A percentile compares a stretch with the other conserved stretches of the same genome.
Conservation (phyloP, 2,329 filamentous ascomycete species). For the Pseudohalonectria lignicola region DNA sequence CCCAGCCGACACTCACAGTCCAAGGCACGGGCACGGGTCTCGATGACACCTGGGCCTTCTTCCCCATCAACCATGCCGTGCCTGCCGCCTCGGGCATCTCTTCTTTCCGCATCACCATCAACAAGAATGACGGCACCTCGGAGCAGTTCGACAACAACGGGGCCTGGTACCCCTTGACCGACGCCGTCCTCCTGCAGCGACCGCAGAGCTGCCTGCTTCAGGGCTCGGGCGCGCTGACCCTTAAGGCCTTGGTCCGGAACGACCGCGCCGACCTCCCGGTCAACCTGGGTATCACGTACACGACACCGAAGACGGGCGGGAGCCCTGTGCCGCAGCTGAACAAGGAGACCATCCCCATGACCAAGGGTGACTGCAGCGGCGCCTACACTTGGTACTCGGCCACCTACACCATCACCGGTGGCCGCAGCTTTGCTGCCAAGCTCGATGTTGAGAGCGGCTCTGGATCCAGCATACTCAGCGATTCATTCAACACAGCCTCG, state of each 20-base stretch:
- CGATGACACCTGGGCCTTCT: slow-evolving; percentile 49
- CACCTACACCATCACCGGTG: slow-evolving; percentile 30
- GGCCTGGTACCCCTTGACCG: slow-evolving; percentile 39
- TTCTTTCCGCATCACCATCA: slow-evolving; percentile 44
- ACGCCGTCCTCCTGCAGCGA: slow-evolving; percentile 41
- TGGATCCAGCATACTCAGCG: slow-evolving; percentile 21
- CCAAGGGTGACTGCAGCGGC: slow-evolving; percentile 31
- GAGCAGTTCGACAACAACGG: slow-evolving; percentile 46
- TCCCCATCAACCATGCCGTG: slow-evolving; percentile 37
- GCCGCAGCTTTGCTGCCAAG: slow-evolving; percentile 29
- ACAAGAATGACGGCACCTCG: slow-evolving; percentile 32
- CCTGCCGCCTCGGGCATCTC: slow-evolving; percentile 48
- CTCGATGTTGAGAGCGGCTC: slow-evolving; percentile 32
- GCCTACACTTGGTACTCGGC: slow-evolving; percentile 36
- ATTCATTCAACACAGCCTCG: slow-evolving; percentile 37
- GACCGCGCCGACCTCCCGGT: slow-evolving; percentile 29
- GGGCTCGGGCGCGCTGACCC: slow-evolving; percentile 27
- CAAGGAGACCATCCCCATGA: slow-evolving; percentile 25
- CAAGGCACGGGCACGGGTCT: slow-evolving; percentile 42
- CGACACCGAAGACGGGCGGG: slow-evolving; percentile 23
- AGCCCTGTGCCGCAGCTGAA: slow-evolving; percentile 31
- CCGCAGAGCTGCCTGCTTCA: slow-evolving; percentile 45
- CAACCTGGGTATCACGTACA: slow-evolving; percentile 30
- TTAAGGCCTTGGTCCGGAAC: slow-evolving; percentile 37
- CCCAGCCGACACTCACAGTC: slow-evolving; percentile 31